Evolutionary conservation across 805 yeast species (phyloP), one percentile per base, ranked within the genome.

Genomic region (Hanseniaspora guilliermondii): DNA sequence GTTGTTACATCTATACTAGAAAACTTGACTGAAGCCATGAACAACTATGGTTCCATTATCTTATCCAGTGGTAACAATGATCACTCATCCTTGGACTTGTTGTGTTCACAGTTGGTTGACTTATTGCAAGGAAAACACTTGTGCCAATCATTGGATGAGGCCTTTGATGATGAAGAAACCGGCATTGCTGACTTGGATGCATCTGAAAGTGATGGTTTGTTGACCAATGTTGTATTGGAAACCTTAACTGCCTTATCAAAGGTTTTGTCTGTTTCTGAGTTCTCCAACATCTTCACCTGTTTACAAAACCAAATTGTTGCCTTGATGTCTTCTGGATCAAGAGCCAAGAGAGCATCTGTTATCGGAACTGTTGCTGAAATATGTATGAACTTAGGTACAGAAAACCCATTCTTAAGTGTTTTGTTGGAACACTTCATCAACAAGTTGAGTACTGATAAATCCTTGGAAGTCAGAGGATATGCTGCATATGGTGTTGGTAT

Each of bases 401-500:
- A 70, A 30, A 80, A 85, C 63, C 86, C 87, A 56, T 83, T 74
- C 71, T 69, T 82, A 38, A 77, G 79, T 59, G 87, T 84, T 59
- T 72, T 93, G 64, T 71, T 87, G 63, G 79, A 82, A 65, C 73
- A 83, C 39, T 83, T 93, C 65, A 73, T 77, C 49, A 75, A 79
- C 57, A 81, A 83, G 60, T 74, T 91, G 58, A 76, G 83, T 55
- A 80, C 80, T 64, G 88, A 85, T 66, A 79, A 79, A 63, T 83
- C 93, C 16, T 73, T 85, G 58, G 95, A 87, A 65, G 97, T 87
- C 56, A 84, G 91, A 70, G 89, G 96, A 62, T 86, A 88, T 62
- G 91, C 97, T 52, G 96, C 97, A 17, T 93, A 87, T 67, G 98
- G 97, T 74, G 80, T 86, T 60, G 98, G 98, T 62, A 69, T 88